Percentiles rank a stretch among this genome's conserved stretches.
Evolutionary conservation across 169 alveolate species (phyloP).

Genomic region (Perkinsus marinus): DNA sequence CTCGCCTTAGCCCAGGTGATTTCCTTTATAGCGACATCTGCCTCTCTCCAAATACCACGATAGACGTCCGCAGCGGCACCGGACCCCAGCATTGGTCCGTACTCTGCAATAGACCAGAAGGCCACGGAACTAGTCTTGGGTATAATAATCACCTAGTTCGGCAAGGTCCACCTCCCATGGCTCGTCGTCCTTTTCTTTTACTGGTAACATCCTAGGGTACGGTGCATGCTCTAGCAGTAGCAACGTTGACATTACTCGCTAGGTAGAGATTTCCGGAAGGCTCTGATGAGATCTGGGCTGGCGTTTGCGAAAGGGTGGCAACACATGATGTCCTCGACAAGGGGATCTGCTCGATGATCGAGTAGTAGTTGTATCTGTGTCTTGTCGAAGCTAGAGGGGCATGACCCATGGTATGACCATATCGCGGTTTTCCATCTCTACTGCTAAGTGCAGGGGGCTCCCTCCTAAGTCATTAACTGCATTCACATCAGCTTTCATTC

Average conservation of each 20-base stretch:
- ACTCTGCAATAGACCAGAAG: neutral
- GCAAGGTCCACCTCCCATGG: neutral
- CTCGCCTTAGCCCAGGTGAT: neutral
- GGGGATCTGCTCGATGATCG: neutral
- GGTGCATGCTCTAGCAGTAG: neutral
- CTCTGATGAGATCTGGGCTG: neutral
- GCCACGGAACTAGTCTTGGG: neutral
- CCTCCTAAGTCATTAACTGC: neutral
- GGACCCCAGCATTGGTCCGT: slow-evolving; percentile 8
- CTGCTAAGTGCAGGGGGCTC: neutral
- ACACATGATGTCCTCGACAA: neutral
- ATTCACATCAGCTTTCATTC: neutral
- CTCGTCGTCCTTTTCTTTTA: neutral
- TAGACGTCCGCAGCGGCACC: slow-evolving; percentile 25
- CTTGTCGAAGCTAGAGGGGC: neutral
- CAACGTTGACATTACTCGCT: neutral
- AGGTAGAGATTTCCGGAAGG: neutral
- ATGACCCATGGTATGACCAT: neutral
- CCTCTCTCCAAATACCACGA: slow-evolving; percentile 25
- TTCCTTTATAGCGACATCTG: slow-evolving; percentile 25
- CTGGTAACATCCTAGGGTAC: neutral
- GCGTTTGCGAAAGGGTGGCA: neutral
- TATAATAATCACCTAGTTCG: neutral
- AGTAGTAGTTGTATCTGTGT: neutral
- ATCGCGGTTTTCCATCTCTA: neutral